Conservation (phyloP, 2,329 filamentous ascomycete species). For the Macroventuria anomochaeta region DNA sequence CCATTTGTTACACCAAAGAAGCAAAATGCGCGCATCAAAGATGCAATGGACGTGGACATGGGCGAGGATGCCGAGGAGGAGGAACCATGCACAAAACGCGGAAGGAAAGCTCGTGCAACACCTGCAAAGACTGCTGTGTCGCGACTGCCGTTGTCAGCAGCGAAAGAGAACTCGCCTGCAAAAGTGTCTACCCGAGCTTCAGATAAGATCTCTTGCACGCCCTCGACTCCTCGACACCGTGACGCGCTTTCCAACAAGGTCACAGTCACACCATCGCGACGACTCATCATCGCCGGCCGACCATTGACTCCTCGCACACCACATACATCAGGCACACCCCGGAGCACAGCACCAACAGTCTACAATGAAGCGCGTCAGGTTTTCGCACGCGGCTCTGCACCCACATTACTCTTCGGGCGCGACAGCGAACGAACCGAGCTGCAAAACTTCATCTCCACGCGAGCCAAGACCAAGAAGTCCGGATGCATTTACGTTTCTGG, state of each 20-base stretch:
- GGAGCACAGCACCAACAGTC: constrained; percentile 70
- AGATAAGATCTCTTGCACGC: constrained; percentile 56
- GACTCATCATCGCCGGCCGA: constrained; percentile 77
- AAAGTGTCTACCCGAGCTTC: constrained; percentile 59
- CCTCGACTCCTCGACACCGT: constrained; percentile 77
- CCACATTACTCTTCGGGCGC: constrained; percentile 77
- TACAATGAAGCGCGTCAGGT: constrained; percentile 88
- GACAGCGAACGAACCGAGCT: constrained; percentile 73
- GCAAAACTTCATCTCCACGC: constrained; percentile 69
- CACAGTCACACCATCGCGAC: constrained; percentile 81
- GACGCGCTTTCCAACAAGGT: constrained; percentile 75
- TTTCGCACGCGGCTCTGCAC: constrained; percentile 80
- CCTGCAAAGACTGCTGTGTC: constrained; percentile 56
- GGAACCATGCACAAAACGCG: constrained; percentile 46
- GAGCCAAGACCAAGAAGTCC: constrained; percentile 65
- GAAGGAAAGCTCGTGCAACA: constrained; percentile 42
- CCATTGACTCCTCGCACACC: constrained; percentile 80
- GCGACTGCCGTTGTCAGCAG: constrained; percentile 53
- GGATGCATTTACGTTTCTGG: constrained; percentile 95
- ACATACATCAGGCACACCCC: constrained; percentile 74
- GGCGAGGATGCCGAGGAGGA: constrained; percentile 43
- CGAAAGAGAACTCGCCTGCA: constrained; percentile 56
- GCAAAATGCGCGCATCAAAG: constrained; percentile 46
- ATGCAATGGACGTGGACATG: constrained; percentile 54
- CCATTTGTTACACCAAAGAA: constrained; percentile 56